phyloP scores from a whole-genome alignment of 2,329 filamentous ascomycete genomes.

The Xylogone sp. region DNA sequence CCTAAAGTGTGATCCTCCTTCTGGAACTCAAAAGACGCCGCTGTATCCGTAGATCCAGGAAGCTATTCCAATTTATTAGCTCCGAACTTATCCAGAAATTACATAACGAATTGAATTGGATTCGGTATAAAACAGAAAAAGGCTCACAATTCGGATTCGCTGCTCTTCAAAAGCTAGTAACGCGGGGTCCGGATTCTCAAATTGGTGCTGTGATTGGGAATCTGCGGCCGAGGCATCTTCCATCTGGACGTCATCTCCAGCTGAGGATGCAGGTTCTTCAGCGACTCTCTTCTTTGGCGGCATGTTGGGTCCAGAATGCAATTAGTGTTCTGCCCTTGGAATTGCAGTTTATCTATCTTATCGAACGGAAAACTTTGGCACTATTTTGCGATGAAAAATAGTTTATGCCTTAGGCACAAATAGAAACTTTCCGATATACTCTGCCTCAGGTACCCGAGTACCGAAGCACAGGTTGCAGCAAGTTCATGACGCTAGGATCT shows the following conservation, averaged over 20 bases:
- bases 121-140: not conserved
- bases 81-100: not conserved
- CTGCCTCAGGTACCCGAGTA: no score
- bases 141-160: constrained; percentile 23
- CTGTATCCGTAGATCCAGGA: constrained; percentile 78
- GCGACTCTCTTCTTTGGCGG: constrained; percentile 18
- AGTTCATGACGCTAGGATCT: no score
- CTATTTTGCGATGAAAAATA: constrained; percentile 2
- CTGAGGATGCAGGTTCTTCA: constrained; percentile 7
- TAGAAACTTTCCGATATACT: no score
- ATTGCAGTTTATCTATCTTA: no score
- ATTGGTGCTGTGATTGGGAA: constrained; percentile 1
- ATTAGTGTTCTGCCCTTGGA: no score
- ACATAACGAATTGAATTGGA: not conserved
- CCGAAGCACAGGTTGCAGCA: no score
- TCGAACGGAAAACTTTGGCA: constrained; percentile 1
- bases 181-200: constrained; percentile 12
- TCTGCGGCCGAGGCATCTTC: not conserved
- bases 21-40: constrained; percentile 91
- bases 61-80: constrained; percentile 50
- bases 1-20: constrained; percentile 94
- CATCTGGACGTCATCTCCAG: not conserved
- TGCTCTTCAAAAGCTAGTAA: constrained; percentile 16
- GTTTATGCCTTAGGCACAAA: not conserved
- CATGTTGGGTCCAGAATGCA: constrained; percentile 8